Conservation (phyloP, 345 rosid genomes). For the Salix koriyanagi region DNA sequence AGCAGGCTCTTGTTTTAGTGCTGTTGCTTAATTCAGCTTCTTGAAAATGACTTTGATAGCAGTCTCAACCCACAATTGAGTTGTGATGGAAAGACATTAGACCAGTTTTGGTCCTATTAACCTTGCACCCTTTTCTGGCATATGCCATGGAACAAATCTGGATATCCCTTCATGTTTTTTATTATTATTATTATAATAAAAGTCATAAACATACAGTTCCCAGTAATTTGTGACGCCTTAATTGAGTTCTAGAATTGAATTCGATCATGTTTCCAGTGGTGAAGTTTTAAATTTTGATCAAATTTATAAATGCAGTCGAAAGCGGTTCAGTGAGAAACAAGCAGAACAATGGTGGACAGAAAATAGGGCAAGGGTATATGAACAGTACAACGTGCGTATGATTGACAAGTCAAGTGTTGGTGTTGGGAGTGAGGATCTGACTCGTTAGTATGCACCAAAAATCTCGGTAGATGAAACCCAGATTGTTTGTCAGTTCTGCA, state of each 20-base stretch:
- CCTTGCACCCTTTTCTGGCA: background rate
- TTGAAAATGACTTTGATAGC: background rate
- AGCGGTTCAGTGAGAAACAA: constrained; percentile 86
- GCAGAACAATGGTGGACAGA: constrained; percentile 99
- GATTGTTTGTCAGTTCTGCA: constrained; percentile 19
- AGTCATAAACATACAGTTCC: background rate
- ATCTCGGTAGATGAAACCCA: constrained; percentile 31
- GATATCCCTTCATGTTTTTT: background rate
- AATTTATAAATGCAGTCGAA: constrained; percentile 60
- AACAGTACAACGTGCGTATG: constrained; percentile 79
- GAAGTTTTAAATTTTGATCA: background rate
- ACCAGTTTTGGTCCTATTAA: background rate
- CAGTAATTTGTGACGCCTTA: background rate
- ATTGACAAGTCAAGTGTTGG: constrained; percentile 77
- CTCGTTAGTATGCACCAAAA: constrained; percentile 33
- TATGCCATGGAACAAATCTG: background rate
- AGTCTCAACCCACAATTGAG: background rate
- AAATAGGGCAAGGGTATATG: constrained; percentile 81
- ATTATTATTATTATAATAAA: background rate
- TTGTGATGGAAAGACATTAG: background rate
- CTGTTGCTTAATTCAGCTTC: background rate
- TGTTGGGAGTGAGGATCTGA: constrained; percentile 69
- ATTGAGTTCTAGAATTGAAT: background rate
- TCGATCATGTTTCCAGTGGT: background rate
- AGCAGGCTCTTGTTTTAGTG: background rate